Evolutionary conservation across 2,329 filamentous ascomycete species (phyloP), one percentile per base, ranked within the genome.

Genomic region (Diaporthe sp.): DNA sequence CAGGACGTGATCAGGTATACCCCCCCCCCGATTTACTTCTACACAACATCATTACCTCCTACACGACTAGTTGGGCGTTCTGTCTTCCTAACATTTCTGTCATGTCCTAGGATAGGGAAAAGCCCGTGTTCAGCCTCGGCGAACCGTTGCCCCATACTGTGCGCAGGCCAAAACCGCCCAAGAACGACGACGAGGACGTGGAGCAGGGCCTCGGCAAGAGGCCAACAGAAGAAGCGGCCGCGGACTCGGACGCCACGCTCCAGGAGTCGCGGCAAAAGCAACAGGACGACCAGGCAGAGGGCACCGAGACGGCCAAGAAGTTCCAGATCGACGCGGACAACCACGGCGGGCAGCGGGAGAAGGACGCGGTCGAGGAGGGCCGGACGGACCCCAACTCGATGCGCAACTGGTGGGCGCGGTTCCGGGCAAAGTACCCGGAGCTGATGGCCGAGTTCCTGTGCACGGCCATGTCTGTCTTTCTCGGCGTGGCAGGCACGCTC

Each of bases 361-460:
- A 76, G 19, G 76, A 77, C 12, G 76, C 78, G 9, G 78, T 77
- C 13, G 78, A 79, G 69, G 58, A 80, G 19, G 78, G 74, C 3
- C 72, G 73, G 31, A 65, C 67, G 12, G 77, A 80, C 49, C 80
- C 79, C 4, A 70, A 81, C 34, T 77, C 79, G 58, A 73, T 77
- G 25, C 78, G 78, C 13, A 82, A 82, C 74, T 78, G 79, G 78
- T 81, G 81, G 81, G 80, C 81, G 6, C 78, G 80, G 13, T 61
- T 81, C 67, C 78, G 81, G 13, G 79, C 79, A 1, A 81, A 79
- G 70, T 78, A 82, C 55, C 80, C 80, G 0, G 80, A 82, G 71
- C 79, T 79, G 9, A 62, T 81, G 22, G 81, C 80, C 34, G 81
- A 82, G 70, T 80, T 81, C 49, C 77, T 80, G 37, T 77, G 78